Conservation (phyloP, 2,329 filamentous ascomycete species). For the Ceratocystiopsis minuta region DNA sequence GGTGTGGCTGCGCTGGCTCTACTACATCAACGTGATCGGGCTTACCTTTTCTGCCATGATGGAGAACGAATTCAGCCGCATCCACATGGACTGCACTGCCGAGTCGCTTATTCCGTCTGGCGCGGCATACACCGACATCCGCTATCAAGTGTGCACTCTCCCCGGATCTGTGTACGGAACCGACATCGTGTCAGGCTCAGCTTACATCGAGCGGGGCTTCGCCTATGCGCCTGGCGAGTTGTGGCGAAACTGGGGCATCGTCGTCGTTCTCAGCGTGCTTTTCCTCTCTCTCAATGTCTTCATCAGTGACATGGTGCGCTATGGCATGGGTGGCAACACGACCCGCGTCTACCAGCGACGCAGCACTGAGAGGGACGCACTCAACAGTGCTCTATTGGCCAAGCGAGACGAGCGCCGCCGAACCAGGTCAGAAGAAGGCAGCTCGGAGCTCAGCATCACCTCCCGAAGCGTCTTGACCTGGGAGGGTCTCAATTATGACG, state of each 20-base stretch:
- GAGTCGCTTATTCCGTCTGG: slow-evolving; percentile 56
- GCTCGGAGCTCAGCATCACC: slow-evolving; percentile 34
- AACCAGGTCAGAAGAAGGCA: slow-evolving; percentile 25
- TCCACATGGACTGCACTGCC: slow-evolving; percentile 50
- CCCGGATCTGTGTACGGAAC: slow-evolving; percentile 52
- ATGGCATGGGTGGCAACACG: slow-evolving; percentile 63
- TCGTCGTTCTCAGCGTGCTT: slow-evolving; percentile 53
- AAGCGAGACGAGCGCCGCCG: slow-evolving; percentile 39
- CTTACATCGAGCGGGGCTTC: slow-evolving; percentile 53
- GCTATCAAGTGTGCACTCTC: slow-evolving; percentile 66
- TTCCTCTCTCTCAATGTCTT: slow-evolving; percentile 63
- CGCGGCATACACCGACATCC: slow-evolving; percentile 48
- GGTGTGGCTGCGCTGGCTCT: slow-evolving; percentile 65
- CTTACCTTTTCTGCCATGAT: slow-evolving; percentile 63
- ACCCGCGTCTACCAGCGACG: slow-evolving; percentile 61
- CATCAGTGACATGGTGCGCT: slow-evolving; percentile 61
- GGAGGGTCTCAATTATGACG: slow-evolving; percentile 68
- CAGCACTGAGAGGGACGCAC: slow-evolving; percentile 43
- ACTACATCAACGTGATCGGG: slow-evolving; percentile 57
- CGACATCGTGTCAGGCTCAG: slow-evolving; percentile 40
- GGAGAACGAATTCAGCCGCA: slow-evolving; percentile 65
- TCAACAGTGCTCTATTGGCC: slow-evolving; percentile 44
- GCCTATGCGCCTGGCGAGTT: slow-evolving; percentile 47
- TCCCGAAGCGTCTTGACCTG: slow-evolving; percentile 62
- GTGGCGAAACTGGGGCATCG: slow-evolving; percentile 74